These are phyloP conservation scores for Cryptosporidium andersoni DNA, from an alignment of 169 alveolate genomes.

Conservation along the genomic window DNA sequence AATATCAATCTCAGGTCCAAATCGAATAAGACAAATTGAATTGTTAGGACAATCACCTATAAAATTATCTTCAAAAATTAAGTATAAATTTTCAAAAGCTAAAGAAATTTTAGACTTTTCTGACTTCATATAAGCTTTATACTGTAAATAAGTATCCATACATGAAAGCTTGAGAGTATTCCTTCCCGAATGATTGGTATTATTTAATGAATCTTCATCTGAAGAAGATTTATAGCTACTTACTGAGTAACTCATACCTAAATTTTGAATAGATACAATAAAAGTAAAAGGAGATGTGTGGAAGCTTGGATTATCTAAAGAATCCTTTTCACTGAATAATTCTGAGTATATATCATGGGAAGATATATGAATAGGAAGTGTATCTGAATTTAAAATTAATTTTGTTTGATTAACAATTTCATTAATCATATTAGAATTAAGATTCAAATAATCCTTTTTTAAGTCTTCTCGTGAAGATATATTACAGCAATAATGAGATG, in stretches of 20 bases:
- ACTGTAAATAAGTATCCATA: conserved; percentile 34
- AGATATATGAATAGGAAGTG: conserved; percentile 12
- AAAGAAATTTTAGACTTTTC: conserved; percentile 36
- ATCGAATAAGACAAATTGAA: conserved; percentile 42
- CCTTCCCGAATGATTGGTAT: background rate
- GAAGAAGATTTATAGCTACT: background rate
- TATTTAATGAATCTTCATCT: background rate
- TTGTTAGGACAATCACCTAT: background rate
- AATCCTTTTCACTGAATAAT: background rate
- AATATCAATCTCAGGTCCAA: conserved; percentile 58
- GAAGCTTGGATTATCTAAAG: background rate
- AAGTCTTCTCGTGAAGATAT: background rate
- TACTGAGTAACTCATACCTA: conserved; percentile 31
- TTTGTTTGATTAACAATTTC: conserved; percentile 9
- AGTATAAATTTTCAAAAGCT: conserved; percentile 33
- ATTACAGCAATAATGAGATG: background rate
- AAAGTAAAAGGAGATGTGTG: conserved; percentile 54
- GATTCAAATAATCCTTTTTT: background rate
- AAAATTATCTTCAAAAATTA: conserved; percentile 12
- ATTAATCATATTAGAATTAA: background rate
- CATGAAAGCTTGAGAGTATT: conserved; percentile 26
- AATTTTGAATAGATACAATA: conserved; percentile 15
- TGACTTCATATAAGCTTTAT: conserved; percentile 33
- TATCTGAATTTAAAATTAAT: background rate
- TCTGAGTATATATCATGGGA: conserved; percentile 31